Conservation (phyloP, 306 rosid species). For the Begonia loranthoides region DNA sequence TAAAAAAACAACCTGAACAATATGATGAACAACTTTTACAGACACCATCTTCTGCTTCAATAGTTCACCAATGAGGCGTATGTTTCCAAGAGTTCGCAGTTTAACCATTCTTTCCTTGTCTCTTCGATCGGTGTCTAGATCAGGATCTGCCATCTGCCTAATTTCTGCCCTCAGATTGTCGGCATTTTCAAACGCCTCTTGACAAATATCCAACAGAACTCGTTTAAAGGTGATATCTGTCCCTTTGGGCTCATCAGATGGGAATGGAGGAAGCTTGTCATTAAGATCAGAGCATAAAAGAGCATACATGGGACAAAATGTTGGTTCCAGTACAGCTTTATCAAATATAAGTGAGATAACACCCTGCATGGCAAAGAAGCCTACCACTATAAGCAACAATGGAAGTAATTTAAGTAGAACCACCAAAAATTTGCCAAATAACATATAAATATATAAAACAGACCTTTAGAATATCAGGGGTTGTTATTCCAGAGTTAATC, state of each 20-base stretch:
- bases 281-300: slow-evolving; percentile 29
- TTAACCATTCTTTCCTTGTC: slow-evolving; percentile 29
- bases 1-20: slow-evolving; percentile 24
- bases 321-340: slow-evolving; percentile 34
- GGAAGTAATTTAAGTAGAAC: no score
- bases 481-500: slow-evolving; percentile 25
- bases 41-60: slow-evolving; percentile 31
- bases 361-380: slow-evolving; percentile 9
- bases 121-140: slow-evolving; percentile 24
- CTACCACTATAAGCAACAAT: no score
- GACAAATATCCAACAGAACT: slow-evolving; percentile 24
- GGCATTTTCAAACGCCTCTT: slow-evolving; percentile 32
- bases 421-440: not conserved
- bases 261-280: slow-evolving; percentile 24
- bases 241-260: slow-evolving; percentile 19
- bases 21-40: slow-evolving; percentile 30
- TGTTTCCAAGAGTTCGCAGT: slow-evolving; percentile 31
- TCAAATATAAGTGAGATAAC: slow-evolving; percentile 28
- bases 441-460: not conserved
- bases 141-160: slow-evolving; percentile 27
- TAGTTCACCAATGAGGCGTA: slow-evolving; percentile 34
- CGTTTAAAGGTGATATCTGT: slow-evolving; percentile 24
- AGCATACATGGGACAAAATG: slow-evolving; percentile 34
- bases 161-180: slow-evolving; percentile 22
- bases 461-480: slow-evolving; percentile 29